These are phyloP conservation scores for Skeletonema potamos DNA, from an alignment of 108 stramenopile species.

Conservation along the genomic window DNA sequence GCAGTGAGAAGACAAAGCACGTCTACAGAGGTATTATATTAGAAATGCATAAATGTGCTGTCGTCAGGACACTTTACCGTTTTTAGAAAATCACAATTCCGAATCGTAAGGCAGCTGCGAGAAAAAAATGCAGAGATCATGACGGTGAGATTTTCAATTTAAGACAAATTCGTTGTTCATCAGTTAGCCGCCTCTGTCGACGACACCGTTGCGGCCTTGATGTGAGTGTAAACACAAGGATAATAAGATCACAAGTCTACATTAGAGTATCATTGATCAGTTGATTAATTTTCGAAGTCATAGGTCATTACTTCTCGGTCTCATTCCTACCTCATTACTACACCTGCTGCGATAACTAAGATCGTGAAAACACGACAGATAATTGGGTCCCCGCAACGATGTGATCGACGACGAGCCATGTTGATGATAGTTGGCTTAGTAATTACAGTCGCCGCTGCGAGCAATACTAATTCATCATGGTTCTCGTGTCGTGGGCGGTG, in stretches of 20 bases:
- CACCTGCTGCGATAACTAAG: neutral
- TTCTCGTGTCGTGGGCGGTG: too few relatives aligned
- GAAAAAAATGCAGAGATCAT: neutral
- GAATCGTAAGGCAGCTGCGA: neutral
- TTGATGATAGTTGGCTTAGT: neutral
- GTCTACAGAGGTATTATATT: neutral
- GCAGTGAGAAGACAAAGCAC: neutral
- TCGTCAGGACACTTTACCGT: neutral
- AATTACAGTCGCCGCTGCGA: too few relatives aligned
- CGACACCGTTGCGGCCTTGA: too few relatives aligned
- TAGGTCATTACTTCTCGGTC: too few relatives aligned
- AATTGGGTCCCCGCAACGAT: neutral
- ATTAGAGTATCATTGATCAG: too few relatives aligned
- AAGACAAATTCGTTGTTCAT: too few relatives aligned
- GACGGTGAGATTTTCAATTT: neutral
- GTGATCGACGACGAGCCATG: neutral
- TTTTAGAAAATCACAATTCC: neutral
- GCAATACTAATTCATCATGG: too few relatives aligned
- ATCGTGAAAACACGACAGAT: neutral
- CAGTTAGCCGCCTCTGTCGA: too few relatives aligned
- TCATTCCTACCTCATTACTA: conserved; percentile 1
- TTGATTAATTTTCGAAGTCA: too few relatives aligned
- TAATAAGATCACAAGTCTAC: too few relatives aligned
- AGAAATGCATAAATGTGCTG: neutral
- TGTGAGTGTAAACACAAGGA: too few relatives aligned